A percentile compares a stretch with the other conserved stretches of the same genome.
phyloP scores from a whole-genome alignment of 75 land plant genomes.

The Ceratopteris richardii region DNA sequence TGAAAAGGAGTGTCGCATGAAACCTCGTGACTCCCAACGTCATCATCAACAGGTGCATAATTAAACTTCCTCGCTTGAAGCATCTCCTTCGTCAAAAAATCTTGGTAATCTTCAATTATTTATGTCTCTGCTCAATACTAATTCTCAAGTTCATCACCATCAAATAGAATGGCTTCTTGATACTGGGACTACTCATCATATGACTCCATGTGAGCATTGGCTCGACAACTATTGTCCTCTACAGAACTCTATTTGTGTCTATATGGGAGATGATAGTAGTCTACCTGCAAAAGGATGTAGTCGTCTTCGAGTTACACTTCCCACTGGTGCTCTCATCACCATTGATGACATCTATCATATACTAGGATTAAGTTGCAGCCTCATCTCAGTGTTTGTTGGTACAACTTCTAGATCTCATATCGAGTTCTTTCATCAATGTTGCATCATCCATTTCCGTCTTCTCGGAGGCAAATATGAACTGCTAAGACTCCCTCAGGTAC shows the following conservation, averaged over 20 bases:
- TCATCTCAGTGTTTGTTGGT: not conserved
- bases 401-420: not conserved
- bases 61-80: not conserved
- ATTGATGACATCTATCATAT: not conserved
- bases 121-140: too few species aligned
- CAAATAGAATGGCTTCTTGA: not conserved
- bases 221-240: not conserved
- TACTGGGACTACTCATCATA: not conserved
- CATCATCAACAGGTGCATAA: too few species aligned
- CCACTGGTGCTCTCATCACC: not conserved
- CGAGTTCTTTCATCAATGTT: not conserved
- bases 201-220: not conserved
- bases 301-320: not conserved
- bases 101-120: not conserved
- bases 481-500: not conserved
- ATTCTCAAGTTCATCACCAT: too few species aligned
- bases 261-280: too few species aligned
- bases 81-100: not conserved
- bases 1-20: too few species aligned
- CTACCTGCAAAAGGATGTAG: not conserved
- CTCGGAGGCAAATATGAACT: not conserved
- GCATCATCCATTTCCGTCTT: not conserved
- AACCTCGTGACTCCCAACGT: too few species aligned
- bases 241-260: not conserved
- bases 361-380: not conserved